A percentile compares a stretch with the other conserved stretches of the same genome.
Evolutionary conservation across 495 filamentous ascomycete species (phyloP).

Genomic region (Evernia prunastri): DNA sequence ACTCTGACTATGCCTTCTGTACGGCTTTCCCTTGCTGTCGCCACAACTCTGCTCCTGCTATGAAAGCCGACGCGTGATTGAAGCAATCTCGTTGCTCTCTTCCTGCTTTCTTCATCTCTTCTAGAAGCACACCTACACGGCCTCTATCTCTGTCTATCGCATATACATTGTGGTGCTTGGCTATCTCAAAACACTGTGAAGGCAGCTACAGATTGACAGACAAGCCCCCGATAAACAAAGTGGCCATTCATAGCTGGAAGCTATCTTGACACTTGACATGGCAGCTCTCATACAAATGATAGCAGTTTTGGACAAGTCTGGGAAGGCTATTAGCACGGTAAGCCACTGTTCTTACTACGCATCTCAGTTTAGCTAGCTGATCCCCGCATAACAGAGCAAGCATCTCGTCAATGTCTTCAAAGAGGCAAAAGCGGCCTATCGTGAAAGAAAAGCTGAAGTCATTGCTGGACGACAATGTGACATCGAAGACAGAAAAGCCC

Average conservation of each 20-base stretch:
- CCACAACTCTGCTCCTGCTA: neutral
- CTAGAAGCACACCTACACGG: neutral
- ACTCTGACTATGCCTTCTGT: neutral
- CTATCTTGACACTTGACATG: slow-evolving; percentile 13
- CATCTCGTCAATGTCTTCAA: slow-evolving; percentile 80
- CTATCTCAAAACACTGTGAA: neutral
- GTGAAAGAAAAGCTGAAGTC: slow-evolving; percentile 72
- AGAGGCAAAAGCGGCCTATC: slow-evolving; percentile 79
- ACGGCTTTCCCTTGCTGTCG: neutral
- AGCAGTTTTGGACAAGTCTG: slow-evolving; percentile 85
- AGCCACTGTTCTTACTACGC: slow-evolving; percentile 31
- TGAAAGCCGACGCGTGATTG: neutral
- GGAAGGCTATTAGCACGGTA: slow-evolving; percentile 88
- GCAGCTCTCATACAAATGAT: slow-evolving; percentile 63
- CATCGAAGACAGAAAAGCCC: slow-evolving; percentile 47
- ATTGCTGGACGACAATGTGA: slow-evolving; percentile 57
- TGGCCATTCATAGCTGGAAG: neutral
- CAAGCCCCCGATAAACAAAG: neutral
- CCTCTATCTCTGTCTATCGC: neutral
- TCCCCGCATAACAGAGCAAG: slow-evolving; percentile 57
- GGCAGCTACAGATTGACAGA: neutral
- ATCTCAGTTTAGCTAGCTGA: slow-evolving; percentile 26
- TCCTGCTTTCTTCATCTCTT: neutral
- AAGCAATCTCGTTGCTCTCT: neutral
- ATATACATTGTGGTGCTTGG: neutral